Base-by-base conservation (phyloP, 129 eudicot genomes). In the Tagetes erecta region DNA sequence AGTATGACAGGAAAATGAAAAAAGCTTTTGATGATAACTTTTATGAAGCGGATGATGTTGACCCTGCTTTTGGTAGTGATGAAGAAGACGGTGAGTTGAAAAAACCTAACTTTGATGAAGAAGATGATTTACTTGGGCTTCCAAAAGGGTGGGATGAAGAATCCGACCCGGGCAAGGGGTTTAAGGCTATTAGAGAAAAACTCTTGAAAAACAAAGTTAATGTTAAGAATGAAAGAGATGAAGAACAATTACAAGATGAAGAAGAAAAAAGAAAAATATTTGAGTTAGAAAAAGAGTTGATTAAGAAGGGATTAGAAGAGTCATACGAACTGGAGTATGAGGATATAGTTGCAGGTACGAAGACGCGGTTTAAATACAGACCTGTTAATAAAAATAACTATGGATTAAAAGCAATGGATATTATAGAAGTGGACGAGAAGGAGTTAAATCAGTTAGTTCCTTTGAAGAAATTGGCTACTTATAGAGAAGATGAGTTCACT, bases 101-200 rank as follows among this genome's bases (percentile, higher is more conserved):
- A 67, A 93, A 93, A 71, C 98, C 98, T 0, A 84, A 90, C 59
- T 92, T 92, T 71, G 95, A 87, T 2, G 83, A 83, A 50, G 98
- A 92, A 78, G 98, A 92, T 66, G 88, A 90, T 58, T 80, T 90
- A 67, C 89, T 90, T 13, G 98, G 98, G 20, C 89, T 93, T 67
- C 78, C 83, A 33, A 82, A 90, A 65, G 93, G 92, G 5, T 87
- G 96, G 96, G 96, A 93, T 47, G 78, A 86, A 71, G 74, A 78
- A 37, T 31, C 67, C 64, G 80, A 71, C 8, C 10, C 81, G 0
- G 71, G 80, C 68, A 91, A 85, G 12, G 87, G 93, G 41, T 89
- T 92, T 51, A 37, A 13, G 58, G 85, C 89, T 40, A 71, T 74
- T 27, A 78, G 96, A 65, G 77, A 86, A 51, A 81, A 49, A 80